Evolutionary conservation across 768 basidiomycete species (phyloP).

Genomic region (Agaricus blazei): DNA sequence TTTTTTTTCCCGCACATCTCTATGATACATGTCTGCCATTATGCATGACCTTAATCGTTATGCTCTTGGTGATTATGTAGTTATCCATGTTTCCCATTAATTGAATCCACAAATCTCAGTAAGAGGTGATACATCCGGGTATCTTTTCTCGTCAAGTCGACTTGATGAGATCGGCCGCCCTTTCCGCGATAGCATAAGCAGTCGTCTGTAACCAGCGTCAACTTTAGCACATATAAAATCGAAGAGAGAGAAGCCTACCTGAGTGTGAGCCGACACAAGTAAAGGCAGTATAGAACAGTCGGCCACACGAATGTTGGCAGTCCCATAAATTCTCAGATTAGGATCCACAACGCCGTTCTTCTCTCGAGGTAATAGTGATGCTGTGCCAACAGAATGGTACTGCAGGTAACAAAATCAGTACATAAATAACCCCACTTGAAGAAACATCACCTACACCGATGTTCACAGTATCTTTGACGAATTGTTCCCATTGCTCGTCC

Average conservation of each 20-base stretch:
- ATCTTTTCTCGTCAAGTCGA: conserved; percentile 16
- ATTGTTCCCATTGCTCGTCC: conserved; percentile 20
- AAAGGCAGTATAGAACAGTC: conserved; percentile 46
- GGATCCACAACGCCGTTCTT: conserved; percentile 39
- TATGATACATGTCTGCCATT: not conserved
- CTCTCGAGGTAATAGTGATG: conserved; percentile 15
- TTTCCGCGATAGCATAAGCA: conserved; percentile 51
- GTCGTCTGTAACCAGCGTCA: conserved; percentile 27
- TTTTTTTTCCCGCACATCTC: not conserved
- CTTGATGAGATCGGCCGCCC: conserved; percentile 48
- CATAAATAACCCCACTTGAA: not conserved
- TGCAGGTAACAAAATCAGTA: conserved; percentile 2
- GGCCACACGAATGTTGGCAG: conserved; percentile 44
- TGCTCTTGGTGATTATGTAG: not conserved
- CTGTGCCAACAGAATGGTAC: conserved; percentile 28
- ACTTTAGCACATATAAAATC: not conserved
- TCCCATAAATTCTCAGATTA: conserved; percentile 41
- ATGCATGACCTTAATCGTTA: not conserved
- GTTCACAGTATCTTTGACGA: conserved; percentile 19
- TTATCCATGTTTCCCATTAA: too few species aligned
- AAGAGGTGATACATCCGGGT: too few species aligned
- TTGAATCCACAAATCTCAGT: too few species aligned
- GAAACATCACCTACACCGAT: conserved; percentile 16
- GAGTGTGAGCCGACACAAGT: conserved; percentile 38
- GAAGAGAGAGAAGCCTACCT: not conserved